Evolutionary conservation across 148 eudicot species (phyloP).

Genomic region (Vaccinium corymbosum): DNA sequence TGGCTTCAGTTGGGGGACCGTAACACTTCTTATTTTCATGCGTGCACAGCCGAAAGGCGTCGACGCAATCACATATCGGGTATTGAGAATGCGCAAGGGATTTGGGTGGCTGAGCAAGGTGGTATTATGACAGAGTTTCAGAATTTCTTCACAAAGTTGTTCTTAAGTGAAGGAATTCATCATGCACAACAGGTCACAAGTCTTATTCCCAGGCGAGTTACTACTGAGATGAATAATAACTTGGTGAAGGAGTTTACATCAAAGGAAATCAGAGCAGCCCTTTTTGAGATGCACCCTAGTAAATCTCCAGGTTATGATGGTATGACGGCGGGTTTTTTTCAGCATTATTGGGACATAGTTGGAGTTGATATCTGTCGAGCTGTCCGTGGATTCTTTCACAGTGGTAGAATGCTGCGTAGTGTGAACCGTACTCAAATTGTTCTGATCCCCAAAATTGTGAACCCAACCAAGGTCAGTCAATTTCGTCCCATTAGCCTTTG

Average conservation of each 20-base stretch:
- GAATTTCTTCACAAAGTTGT: neutral
- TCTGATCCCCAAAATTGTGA: neutral
- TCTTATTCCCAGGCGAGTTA: neutral
- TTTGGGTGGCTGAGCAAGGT: neutral
- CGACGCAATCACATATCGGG: neutral
- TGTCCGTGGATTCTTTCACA: neutral
- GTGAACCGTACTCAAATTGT: neutral
- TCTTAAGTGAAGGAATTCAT: neutral
- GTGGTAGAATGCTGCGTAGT: neutral
- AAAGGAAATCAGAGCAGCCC: neutral
- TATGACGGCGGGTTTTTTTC: neutral
- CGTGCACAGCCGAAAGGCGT: too few species aligned
- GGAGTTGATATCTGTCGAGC: neutral
- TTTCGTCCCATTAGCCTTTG: neutral
- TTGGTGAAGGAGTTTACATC: neutral
- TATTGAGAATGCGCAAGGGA: neutral
- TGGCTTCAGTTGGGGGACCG: too few species aligned
- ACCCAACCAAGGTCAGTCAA: neutral
- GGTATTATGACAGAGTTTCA: neutral
- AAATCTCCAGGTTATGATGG: neutral
- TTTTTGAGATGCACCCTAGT: neutral
- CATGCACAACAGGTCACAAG: neutral
- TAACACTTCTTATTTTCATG: too few species aligned
- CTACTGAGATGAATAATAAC: neutral
- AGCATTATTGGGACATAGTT: neutral